phyloP scores from a whole-genome alignment of 306 rosid species.

The Gleditsia sinensis region DNA sequence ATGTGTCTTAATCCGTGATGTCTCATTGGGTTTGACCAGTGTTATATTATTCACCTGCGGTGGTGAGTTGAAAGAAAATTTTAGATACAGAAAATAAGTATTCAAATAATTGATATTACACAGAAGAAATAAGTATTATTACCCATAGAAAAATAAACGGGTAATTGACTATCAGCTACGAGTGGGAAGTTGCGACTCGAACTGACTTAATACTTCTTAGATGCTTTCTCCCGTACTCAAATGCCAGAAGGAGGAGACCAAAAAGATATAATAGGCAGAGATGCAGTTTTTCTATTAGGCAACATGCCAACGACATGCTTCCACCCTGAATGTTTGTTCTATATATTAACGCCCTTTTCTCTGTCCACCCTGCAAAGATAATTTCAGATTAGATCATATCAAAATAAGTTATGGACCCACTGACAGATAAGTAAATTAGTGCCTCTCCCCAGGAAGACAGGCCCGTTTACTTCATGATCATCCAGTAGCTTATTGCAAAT shows the following conservation, averaged over 20 bases:
- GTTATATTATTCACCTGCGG: slow-evolving; percentile 33
- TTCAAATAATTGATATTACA: background rate
- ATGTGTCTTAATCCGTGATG: background rate
- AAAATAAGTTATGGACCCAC: background rate
- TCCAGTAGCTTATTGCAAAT: slow-evolving; percentile 12
- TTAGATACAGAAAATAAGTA: background rate
- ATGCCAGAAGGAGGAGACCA: slow-evolving; percentile 57
- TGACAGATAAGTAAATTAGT: slow-evolving; percentile 8
- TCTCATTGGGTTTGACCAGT: background rate
- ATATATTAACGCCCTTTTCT: slow-evolving; percentile 34
- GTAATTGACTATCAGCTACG: slow-evolving; percentile 37
- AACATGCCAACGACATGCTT: slow-evolving; percentile 39
- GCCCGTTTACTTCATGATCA: slow-evolving; percentile 11
- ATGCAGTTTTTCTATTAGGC: slow-evolving; percentile 50
- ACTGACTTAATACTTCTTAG: slow-evolving; percentile 59
- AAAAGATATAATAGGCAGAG: slow-evolving; percentile 55
- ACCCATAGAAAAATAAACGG: slow-evolving; percentile 38
- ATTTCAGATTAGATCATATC: slow-evolving; percentile 14
- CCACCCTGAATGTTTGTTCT: slow-evolving; percentile 51
- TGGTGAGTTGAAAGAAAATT: background rate
- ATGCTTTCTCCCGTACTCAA: slow-evolving; percentile 49
- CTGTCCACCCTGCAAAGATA: slow-evolving; percentile 70
- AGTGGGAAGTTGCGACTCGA: slow-evolving; percentile 57
- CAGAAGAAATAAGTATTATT: slow-evolving; percentile 9
- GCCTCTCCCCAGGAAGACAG: background rate